phyloP scores from a whole-genome alignment of 1,284 basidiomycete genomes.

The Trametes polyzona region DNA sequence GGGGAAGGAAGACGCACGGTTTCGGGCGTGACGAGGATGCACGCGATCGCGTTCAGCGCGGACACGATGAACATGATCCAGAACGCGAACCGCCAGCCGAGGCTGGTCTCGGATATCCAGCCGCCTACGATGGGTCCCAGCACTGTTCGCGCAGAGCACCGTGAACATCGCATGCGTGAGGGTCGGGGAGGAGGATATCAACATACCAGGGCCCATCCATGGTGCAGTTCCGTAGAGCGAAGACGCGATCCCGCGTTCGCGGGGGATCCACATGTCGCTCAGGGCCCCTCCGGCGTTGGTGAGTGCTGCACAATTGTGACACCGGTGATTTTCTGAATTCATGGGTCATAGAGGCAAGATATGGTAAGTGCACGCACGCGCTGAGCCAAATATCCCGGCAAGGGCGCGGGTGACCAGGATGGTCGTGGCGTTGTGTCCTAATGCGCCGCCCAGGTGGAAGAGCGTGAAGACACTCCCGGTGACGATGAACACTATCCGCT shows the following conservation, averaged over 20 bases:
- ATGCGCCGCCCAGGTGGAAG: slow-evolving; percentile 67
- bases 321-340: background rate
- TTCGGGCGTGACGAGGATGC: slow-evolving; percentile 53
- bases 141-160: no score
- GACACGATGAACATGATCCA: slow-evolving; percentile 71
- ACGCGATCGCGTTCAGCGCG: slow-evolving; percentile 50
- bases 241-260: slow-evolving; percentile 62
- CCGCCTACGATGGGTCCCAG: slow-evolving; percentile 70
- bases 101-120: slow-evolving; percentile 52
- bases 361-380: slow-evolving; percentile 41
- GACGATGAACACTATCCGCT: slow-evolving; percentile 59
- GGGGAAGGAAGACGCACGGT: slow-evolving; percentile 40
- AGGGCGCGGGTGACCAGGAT: slow-evolving; percentile 64
- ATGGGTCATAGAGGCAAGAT: background rate
- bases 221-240: slow-evolving; percentile 69
- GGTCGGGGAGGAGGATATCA: background rate
- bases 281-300: slow-evolving; percentile 67
- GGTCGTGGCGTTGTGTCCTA: slow-evolving; percentile 59
- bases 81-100: slow-evolving; percentile 74
- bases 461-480: slow-evolving; percentile 61
- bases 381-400: slow-evolving; percentile 64
- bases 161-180: no score
- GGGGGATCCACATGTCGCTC: slow-evolving; percentile 60
- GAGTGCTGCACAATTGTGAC: slow-evolving; percentile 43
- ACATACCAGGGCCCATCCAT: slow-evolving; percentile 69